Base-by-base conservation (phyloP, 2,329 filamentous ascomycete genomes). In the Trichoderma pleuroti region DNA sequence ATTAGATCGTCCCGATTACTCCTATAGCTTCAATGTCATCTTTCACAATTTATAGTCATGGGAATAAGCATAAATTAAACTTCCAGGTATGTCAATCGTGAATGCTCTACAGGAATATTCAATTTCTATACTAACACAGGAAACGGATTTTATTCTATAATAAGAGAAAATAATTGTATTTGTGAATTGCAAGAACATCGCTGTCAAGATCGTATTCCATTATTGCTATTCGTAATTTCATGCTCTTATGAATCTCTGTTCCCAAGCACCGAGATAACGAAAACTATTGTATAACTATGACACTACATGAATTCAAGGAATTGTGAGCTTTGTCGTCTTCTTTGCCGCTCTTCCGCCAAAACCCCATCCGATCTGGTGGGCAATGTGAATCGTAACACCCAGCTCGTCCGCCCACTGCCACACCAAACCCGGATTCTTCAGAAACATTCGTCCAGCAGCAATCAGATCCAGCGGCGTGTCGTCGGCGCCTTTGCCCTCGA, bases 381-480 rank as follows among this genome's bases (percentile, higher is more conserved):
- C 84, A 67, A 86, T 76, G 46, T 82, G 78, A 32, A 88, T 82
- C 5, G 81, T 73, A 0, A 83, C 78, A 0, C 79, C 81, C 32
- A 89, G 75, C 16, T 89, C 87, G 60, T 88, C 84, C 1, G 87
- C 87, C 81, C 84, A 89, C 2, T 78, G 74, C 81, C 85, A 87
- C 0, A 88, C 86, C n/a, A 89, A 75, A 0, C 85, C 85, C 0
- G 88, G 87, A 73, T 89, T 86, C 79, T 88, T 87, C 78, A 86
- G 86, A 74, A 90, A 90, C 79, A 81, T 79, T 1, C 87, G 81
- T 0, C 86, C 87, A 0, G 82, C 82, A 30, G 84, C 79, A 7
- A 85, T 80, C 0, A 85, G 78, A 75, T 90, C 88, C 0, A 89
- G 30, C 1, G 63, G 63, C 12, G 63, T 57, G 7, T 66, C 63